Conservation (phyloP, 345 rosid genomes). For the Citrus unshiu region DNA sequence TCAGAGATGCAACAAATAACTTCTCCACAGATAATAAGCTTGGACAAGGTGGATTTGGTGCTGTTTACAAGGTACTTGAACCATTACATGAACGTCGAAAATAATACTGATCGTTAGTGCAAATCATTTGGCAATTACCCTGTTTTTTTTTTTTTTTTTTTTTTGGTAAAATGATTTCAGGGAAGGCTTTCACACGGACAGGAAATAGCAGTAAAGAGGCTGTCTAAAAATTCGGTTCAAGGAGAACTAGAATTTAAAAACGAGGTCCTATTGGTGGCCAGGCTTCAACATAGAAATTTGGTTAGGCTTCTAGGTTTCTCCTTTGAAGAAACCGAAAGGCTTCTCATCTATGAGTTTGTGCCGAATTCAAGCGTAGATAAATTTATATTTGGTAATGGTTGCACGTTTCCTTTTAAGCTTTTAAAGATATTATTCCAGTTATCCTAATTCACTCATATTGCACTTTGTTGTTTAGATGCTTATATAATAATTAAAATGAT, state of each 20-base stretch:
- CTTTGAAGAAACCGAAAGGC: conserved; percentile 32
- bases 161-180: conserved; percentile 11
- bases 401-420: neutral
- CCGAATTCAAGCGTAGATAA: conserved; percentile 40
- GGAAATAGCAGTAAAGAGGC: conserved; percentile 48
- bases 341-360: conserved; percentile 44
- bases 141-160: neutral
- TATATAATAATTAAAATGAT: no score
- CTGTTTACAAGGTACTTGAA: conserved; percentile 42
- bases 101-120: conserved; percentile 1
- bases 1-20: conserved; percentile 41
- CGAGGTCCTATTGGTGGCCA: conserved; percentile 40
- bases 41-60: conserved; percentile 64
- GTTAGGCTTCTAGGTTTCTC: neutral
- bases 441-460: neutral
- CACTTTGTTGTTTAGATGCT: no score
- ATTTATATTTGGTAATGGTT: conserved; percentile 21
- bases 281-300: conserved; percentile 51
- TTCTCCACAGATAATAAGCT: conserved; percentile 42
- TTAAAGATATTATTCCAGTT: neutral
- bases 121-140: neutral
- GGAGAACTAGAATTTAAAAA: conserved; percentile 47
- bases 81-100: neutral
- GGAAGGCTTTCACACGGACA: conserved; percentile 33
- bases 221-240: conserved; percentile 32